Conservation (phyloP, 2,329 filamentous ascomycete genomes). For the Bretziella fagacearum region DNA sequence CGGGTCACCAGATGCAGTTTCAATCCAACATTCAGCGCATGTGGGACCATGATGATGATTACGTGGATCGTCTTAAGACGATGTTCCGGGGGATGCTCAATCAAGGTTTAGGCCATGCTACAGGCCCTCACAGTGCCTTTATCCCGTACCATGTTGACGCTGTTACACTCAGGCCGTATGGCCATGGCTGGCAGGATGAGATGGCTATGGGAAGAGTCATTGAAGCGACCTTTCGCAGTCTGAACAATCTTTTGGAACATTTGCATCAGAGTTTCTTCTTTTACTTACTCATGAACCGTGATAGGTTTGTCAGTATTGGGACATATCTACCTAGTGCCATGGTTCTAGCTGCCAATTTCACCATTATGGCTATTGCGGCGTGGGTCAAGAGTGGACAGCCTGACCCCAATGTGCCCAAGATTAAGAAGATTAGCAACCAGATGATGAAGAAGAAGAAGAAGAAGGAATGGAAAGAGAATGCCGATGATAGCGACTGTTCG, state of each 20-base stretch:
- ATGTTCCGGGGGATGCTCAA: slow-evolving; percentile 87
- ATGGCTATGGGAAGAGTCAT: slow-evolving; percentile 84
- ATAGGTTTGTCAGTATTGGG: slow-evolving; percentile 92
- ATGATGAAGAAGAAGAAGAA: not conserved
- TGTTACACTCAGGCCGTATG: slow-evolving; percentile 78
- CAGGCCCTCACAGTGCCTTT: slow-evolving; percentile 84
- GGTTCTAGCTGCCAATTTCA: slow-evolving; percentile 86
- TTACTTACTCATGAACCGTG: slow-evolving; percentile 80
- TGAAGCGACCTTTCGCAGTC: slow-evolving; percentile 76
- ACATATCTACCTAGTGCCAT: slow-evolving; percentile 97
- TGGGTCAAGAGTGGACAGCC: slow-evolving; percentile 71
- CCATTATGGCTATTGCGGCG: slow-evolving; percentile 83
- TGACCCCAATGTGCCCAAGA: not conserved
- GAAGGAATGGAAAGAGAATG: slow-evolving; percentile 17
- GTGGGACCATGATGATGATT: slow-evolving; percentile 65
- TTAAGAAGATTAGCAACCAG: slow-evolving; percentile 6
- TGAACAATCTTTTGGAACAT: slow-evolving; percentile 94
- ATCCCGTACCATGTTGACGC: slow-evolving; percentile 97
- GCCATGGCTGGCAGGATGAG: slow-evolving; percentile 93
- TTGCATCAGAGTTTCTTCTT: slow-evolving; percentile 99
- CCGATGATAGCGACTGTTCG: not conserved
- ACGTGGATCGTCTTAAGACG: slow-evolving; percentile 65
- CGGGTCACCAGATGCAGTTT: slow-evolving; percentile 83
- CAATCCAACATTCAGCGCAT: slow-evolving; percentile 70
- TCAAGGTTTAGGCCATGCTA: slow-evolving; percentile 75